phyloP scores from a whole-genome alignment of 139 green algal genomes.

The Klebsormidium nitens region DNA sequence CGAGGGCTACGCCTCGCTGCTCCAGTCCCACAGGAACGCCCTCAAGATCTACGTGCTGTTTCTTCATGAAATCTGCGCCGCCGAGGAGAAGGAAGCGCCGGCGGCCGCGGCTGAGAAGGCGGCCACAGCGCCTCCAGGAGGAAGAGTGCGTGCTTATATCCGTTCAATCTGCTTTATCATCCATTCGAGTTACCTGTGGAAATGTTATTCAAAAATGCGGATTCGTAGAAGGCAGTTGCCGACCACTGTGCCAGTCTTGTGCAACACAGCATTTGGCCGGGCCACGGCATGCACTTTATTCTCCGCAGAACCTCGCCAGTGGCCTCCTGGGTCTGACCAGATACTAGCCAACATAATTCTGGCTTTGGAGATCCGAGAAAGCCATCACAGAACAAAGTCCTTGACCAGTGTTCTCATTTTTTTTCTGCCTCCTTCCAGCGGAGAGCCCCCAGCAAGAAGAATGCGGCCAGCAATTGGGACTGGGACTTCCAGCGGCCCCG shows the following conservation, averaged over 20 bases:
- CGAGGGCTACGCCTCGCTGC: conserved; percentile 20
- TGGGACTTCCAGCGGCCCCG: conserved; percentile 50
- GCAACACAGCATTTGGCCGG: too few species aligned
- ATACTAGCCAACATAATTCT: neutral
- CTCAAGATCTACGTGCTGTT: conserved; percentile 69
- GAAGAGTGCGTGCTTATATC: neutral
- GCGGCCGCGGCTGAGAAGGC: neutral
- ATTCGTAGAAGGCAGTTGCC: too few species aligned
- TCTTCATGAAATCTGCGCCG: conserved; percentile 47
- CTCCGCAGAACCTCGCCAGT: neutral
- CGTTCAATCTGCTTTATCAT: conserved; percentile 2
- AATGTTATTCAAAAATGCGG: neutral
- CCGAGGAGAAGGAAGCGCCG: conserved; percentile 40
- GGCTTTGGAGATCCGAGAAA: neutral
- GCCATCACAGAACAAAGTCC: neutral
- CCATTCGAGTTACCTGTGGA: neutral
- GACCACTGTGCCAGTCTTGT: too few species aligned
- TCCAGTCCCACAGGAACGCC: conserved; percentile 48
- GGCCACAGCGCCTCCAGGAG: neutral
- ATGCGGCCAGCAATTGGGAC: conserved; percentile 46
- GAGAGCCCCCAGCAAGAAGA: conserved; percentile 42
- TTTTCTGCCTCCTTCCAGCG: conserved; percentile 7
- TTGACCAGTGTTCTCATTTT: neutral
- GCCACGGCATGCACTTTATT: too few species aligned
- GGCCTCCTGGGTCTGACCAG: neutral